Conservation (phyloP, 768 basidiomycete species). For the Crepidotus variabilis region DNA sequence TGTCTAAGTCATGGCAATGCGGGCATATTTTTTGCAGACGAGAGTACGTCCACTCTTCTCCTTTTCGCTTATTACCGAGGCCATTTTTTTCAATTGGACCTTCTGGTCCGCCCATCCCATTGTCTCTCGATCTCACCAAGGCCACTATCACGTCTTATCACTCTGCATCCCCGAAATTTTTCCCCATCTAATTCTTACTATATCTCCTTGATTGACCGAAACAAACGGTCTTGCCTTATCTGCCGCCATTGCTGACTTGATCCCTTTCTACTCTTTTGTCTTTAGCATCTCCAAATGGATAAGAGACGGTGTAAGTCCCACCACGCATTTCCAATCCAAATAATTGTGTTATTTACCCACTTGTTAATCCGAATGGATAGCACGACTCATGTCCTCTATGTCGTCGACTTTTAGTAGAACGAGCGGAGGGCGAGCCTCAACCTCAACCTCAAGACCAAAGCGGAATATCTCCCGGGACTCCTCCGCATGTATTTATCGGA, state of each 20-base stretch:
- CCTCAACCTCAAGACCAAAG: too few relatives aligned
- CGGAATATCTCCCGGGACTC: neutral
- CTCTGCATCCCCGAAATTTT: neutral
- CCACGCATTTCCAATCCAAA: neutral
- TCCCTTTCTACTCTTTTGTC: constrained; percentile 1
- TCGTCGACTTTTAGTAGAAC: constrained; percentile 41
- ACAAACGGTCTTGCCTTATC: neutral
- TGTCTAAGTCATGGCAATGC: constrained; percentile 49
- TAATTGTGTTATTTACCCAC: neutral
- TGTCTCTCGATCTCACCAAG: neutral
- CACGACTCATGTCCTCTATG: constrained; percentile 67
- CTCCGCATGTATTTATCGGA: neutral
- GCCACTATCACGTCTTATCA: neutral
- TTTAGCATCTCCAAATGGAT: constrained; percentile 65
- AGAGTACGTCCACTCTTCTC: constrained; percentile 46
- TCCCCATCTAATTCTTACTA: too few relatives aligned
- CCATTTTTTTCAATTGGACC: neutral
- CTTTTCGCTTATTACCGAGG: too few relatives aligned
- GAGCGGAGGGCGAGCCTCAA: neutral
- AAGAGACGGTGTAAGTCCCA: constrained; percentile 44
- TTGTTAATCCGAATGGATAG: constrained; percentile 26
- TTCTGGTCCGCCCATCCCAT: neutral
- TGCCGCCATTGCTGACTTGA: neutral
- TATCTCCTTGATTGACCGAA: neutral
- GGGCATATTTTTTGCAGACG: constrained; percentile 78